Base-by-base conservation (phyloP, 1,284 basidiomycete species). In the Papiliotrema flavescens region DNA sequence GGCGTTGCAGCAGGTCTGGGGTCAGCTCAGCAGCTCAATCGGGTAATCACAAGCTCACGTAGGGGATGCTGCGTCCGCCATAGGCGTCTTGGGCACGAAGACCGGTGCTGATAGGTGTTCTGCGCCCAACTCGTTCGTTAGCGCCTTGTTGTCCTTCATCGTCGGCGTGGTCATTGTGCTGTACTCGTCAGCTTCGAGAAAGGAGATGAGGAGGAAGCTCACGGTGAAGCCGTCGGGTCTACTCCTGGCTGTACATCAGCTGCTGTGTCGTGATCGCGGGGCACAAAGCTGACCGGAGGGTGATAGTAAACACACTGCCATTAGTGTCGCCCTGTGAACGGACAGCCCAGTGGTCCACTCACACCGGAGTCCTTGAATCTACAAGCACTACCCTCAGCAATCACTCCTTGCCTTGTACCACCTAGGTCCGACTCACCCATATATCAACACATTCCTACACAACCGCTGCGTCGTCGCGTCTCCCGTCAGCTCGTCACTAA, bases 391-490 rank as follows among this genome's bases (percentile, higher is more conserved):
- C 14, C 11, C 56, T 34, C 35, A 39, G 61, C 28, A 49, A 52
- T 11, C 37, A 20, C 17, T 5, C 6, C 28, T 32, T 32, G 5
- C 28, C 28, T 5, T 32, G 6, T 32, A 5, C 28, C 28, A 11
- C 28, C 28, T 11, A 32, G 11, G 15, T 11, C 47, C 9, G 26
- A 26, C 81, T 60, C 70, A 90, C 89, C 90, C 90, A 70, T 91
- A 88, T 63, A 93, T 91, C 73, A 88, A 79, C 53, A 90, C 85
- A 79, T 92, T 92, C 70, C 87, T 84, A 77, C 90, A 93, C 69
- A 90, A 85, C 47, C 87, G 82, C 71, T 87, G 86, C 14, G 70
- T 70, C 43, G 64, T 65, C 56, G 9, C 42, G 20, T 44, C 42
- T 26, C 44, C 40, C 39, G 54, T 47, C 1, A 24, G 7, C 19